A percentile compares a stretch with the other conserved stretches of the same genome.
phyloP scores from a whole-genome alignment of 495 filamentous ascomycete genomes.

The Lasiosphaeria ovina region DNA sequence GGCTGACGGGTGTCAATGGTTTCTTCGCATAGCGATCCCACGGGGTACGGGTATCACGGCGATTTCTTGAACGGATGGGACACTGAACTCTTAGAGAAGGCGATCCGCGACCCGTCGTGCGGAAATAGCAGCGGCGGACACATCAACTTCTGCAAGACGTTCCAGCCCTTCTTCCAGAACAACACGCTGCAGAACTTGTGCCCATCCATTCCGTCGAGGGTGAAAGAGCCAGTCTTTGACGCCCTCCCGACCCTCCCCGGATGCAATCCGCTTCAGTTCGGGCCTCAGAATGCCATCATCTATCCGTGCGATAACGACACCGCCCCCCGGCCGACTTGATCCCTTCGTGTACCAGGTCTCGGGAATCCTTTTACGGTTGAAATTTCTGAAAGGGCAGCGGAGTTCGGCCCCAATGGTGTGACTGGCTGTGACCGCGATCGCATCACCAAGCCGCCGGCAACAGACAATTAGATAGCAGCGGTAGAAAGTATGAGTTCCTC shows the following conservation, averaged over 20 bases:
- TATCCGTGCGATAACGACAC: background rate
- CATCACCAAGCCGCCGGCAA: too few species aligned
- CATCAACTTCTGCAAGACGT: slow-evolving; percentile 48
- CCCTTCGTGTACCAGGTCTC: background rate
- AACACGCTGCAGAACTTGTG: slow-evolving; percentile 8
- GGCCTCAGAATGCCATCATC: slow-evolving; percentile 25
- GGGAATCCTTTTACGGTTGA: too few species aligned
- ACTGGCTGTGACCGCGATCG: too few species aligned
- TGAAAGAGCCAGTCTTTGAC: slow-evolving; percentile 20
- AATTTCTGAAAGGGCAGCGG: too few species aligned
- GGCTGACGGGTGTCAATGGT: slow-evolving; percentile 40
- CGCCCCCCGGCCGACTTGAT: background rate
- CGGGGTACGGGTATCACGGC: slow-evolving; percentile 51
- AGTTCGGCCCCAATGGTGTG: too few species aligned
- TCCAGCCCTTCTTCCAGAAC: slow-evolving; percentile 25
- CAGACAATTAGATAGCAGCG: too few species aligned
- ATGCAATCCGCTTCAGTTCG: slow-evolving; percentile 47
- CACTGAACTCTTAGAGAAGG: slow-evolving; percentile 46
- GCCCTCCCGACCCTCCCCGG: slow-evolving; percentile 41
- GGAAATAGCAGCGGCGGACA: slow-evolving; percentile 28
- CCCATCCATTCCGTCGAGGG: background rate
- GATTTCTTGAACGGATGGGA: slow-evolving; percentile 71
- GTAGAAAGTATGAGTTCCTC: too few species aligned
- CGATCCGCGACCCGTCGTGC: slow-evolving; percentile 46
- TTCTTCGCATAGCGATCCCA: slow-evolving; percentile 29